Evolutionary conservation across 2,329 filamentous ascomycete genomes (phyloP), one percentile per base, ranked within the genome.

Genomic region (Trichoderma koningiopsis): DNA sequence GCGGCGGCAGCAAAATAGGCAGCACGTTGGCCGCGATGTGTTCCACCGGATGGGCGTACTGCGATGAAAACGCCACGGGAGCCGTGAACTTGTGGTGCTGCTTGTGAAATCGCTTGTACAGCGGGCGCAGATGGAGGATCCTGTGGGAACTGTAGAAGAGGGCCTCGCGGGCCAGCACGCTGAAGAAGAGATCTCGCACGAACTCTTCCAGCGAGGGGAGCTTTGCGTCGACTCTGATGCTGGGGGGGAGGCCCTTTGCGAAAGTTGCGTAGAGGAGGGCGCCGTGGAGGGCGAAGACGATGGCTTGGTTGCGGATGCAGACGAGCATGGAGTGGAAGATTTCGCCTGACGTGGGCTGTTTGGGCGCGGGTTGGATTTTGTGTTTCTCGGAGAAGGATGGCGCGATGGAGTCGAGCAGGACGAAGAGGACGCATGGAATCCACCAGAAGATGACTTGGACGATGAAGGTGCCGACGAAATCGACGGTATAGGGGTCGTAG

Each of bases 121-220:
- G 74, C 6, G 71, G 75, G 0, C 81, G 84, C 6, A 79, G 74
- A 76, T 88, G 86, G 5, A 89, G 78, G 3, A 85, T 72, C 7
- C 86, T 84, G 75, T 89, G 87, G 29, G 79, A 74, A 72, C 86
- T 87, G 78, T 88, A 88, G 76, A 88, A 88, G 22, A 86, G 72
- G 1, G 81, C 71, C 72, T 89, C 86, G 59, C 86, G 83, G 8
- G 81, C 71, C 8, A 83, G 71, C 3, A 81, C 72, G 65, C 80
- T 81, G 71, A 84, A 56, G 10, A 77, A 5, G 27, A 87, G 70
- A 72, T 88, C 82, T 7, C 75, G 72, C 1, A 75, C 43, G 52
- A 86, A 71, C 57, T 82, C 80, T 13, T 35, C 27, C 0, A 75
- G 16, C 0, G 79, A 64, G 2, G 85, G 85, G 0, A 85, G 71